Percentiles rank a stretch among this genome's conserved stretches.
Evolutionary conservation across 164 flowering plant species (phyloP).

Genomic region (Kingdonia uniflora): DNA sequence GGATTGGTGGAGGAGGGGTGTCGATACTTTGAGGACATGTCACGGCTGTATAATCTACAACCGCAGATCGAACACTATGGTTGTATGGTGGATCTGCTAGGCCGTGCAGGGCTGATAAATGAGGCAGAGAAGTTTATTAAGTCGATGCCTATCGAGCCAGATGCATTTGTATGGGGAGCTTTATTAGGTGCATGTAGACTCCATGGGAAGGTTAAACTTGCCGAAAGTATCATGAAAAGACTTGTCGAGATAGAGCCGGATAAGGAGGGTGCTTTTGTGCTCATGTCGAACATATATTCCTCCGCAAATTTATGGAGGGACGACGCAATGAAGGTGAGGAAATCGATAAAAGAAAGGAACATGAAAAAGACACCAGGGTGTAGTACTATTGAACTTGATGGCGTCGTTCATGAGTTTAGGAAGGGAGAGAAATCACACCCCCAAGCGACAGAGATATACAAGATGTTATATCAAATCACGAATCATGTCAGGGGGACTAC

Average conservation of each 20-base stretch:
- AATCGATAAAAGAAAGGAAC: slow-evolving; percentile 9
- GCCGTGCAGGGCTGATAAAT: slow-evolving; percentile 11
- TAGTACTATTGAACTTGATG: slow-evolving; percentile 17
- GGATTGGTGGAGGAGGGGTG: slow-evolving; percentile 19
- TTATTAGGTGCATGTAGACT: slow-evolving; percentile 13
- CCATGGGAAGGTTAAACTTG: slow-evolving; percentile 17
- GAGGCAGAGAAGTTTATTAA: slow-evolving; percentile 7
- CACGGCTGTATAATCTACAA: slow-evolving; percentile 4
- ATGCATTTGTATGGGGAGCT: slow-evolving; percentile 15
- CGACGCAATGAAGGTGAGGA: slow-evolving; percentile 9
- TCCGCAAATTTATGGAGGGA: slow-evolving; percentile 12
- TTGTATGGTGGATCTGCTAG: slow-evolving; percentile 16
- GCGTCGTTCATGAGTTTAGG: slow-evolving; percentile 14
- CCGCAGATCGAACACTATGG: slow-evolving; percentile 15
- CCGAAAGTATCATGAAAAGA: slow-evolving; percentile 7
- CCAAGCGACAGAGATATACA: neutral
- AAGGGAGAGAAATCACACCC: neutral
- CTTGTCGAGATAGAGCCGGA: slow-evolving; percentile 13
- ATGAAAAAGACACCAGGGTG: slow-evolving; percentile 16
- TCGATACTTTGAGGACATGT: slow-evolving; percentile 9
- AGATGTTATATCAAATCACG: neutral
- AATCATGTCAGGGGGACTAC: no score
- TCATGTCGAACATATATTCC: slow-evolving; percentile 20
- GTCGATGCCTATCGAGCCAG: slow-evolving; percentile 17
- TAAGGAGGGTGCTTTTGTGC: slow-evolving; percentile 17